Evolutionary conservation across 2,329 filamentous ascomycete species (phyloP).

Genomic region (Tolypocladium inflatum): DNA sequence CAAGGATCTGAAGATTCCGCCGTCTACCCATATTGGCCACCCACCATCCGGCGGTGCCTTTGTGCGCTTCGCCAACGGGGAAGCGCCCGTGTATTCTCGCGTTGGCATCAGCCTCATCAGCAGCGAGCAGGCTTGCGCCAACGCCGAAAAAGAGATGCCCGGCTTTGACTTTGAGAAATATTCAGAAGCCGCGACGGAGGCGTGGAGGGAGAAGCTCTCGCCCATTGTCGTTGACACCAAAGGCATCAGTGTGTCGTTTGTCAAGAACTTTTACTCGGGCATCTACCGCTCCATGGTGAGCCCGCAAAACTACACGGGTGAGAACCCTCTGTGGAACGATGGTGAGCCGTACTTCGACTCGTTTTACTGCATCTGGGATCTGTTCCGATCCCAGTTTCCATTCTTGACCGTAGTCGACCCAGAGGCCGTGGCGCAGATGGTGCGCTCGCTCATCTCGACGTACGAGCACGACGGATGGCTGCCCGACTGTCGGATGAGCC

Average conservation of each 20-base stretch:
- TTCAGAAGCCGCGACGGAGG: slow-evolving; percentile 38
- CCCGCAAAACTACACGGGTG: slow-evolving; percentile 65
- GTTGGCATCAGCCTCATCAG: slow-evolving; percentile 65
- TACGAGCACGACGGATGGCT: slow-evolving; percentile 62
- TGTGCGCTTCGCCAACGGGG: slow-evolving; percentile 44
- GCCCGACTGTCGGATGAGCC: slow-evolving; percentile 68
- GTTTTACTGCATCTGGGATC: slow-evolving; percentile 71
- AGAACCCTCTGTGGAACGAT: slow-evolving; percentile 59
- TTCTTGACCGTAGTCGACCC: slow-evolving; percentile 62
- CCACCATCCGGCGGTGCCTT: slow-evolving; percentile 54
- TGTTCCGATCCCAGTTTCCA: slow-evolving; percentile 59
- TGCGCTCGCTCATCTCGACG: slow-evolving; percentile 62
- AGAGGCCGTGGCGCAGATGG: slow-evolving; percentile 51
- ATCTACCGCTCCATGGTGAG: slow-evolving; percentile 65
- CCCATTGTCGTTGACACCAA: slow-evolving; percentile 44
- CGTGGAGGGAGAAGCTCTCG: slow-evolving; percentile 53
- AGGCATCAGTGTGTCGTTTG: slow-evolving; percentile 41
- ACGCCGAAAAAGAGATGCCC: slow-evolving; percentile 61
- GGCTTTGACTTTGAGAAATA: slow-evolving; percentile 52
- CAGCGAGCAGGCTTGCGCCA: slow-evolving; percentile 53
- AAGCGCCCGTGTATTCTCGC: slow-evolving; percentile 48
- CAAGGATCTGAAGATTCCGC: slow-evolving; percentile 36
- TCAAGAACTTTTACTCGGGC: slow-evolving; percentile 61
- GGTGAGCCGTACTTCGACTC: slow-evolving; percentile 65
- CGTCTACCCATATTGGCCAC: slow-evolving; percentile 43